Evolutionary conservation across 345 rosid genomes (phyloP), one percentile per base, ranked within the genome.

Genomic region (Lagerstroemia speciosa): DNA sequence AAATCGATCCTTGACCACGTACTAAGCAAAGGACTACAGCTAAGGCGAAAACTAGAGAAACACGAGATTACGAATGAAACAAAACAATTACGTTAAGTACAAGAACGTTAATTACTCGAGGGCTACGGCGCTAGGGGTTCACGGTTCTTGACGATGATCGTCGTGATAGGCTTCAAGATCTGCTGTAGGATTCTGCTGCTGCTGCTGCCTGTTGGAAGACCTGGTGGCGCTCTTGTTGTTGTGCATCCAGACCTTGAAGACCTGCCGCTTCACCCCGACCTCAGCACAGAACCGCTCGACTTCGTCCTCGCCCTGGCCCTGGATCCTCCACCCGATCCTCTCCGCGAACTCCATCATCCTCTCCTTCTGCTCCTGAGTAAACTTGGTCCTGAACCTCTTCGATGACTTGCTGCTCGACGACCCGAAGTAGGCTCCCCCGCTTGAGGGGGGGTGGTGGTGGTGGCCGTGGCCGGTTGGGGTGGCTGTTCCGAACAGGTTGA

Each of bases 191-290:
- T n/a, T 3, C 16, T 2, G 31, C 16, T 8, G 61, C 33, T 26
- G 62, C 62, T 57, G 62, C 62, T 57, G 27, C 29, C 24, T 57
- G 62, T 8, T 15, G 32, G 67, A 34, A 16, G 67, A 65, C 67
- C 37, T 85, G 84, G 71, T 71, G 45, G 83, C 75, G 80, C 83
- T 92, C 71, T 86, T 90, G 76, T 83, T 80, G 70, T 84, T 84
- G 69, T 84, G 88, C 88, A 84, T 82, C 88, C 88, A 84, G 26
- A 84, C 88, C 76, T 82, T 82, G 76, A 84, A 78, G 43, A 84
- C 84, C 29, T 80, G 78, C 67, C 86, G 78, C 73, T 72, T 77
- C 43, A 84, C 75, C 30, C 84, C 86, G 69, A 78, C 36, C 65
- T 68, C 75, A 14, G 72, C 58, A 55, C 88, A 84, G 69, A 84